Evolutionary conservation across 805 yeast genomes (phyloP).

Genomic region (Lipomyces chichibuensis): DNA sequence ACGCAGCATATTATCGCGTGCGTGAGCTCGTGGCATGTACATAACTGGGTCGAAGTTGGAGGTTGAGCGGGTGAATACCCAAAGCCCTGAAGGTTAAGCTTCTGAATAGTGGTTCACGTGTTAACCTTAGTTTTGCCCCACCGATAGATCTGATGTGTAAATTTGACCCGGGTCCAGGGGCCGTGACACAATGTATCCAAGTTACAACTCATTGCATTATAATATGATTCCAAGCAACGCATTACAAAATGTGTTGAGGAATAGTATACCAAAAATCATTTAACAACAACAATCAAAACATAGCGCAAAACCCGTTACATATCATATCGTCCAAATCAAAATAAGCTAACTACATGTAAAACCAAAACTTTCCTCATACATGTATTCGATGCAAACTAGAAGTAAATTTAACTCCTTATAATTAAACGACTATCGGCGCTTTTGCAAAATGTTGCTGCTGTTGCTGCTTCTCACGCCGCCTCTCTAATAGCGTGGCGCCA

Average conservation of each 20-base stretch:
- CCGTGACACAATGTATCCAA: not conserved
- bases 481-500: slow-evolving; percentile 63
- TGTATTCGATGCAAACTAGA: not conserved
- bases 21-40: too few relatives aligned
- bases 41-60: too few relatives aligned
- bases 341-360: not conserved
- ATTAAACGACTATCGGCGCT: slow-evolving; percentile 10
- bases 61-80: too few relatives aligned
- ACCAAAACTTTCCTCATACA: not conserved
- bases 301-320: not conserved
- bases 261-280: not conserved
- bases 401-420: not conserved
- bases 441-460: slow-evolving; percentile 5
- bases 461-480: slow-evolving; percentile 47
- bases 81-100: too few relatives aligned
- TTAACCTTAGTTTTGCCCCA: too few relatives aligned
- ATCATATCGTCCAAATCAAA: not conserved
- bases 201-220: not conserved
- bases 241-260: too few relatives aligned
- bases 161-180: too few relatives aligned
- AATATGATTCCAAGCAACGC: not conserved
- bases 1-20: too few relatives aligned
- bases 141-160: too few relatives aligned
- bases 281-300: not conserved
- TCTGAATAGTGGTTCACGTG: too few relatives aligned